Conservation (phyloP, 2,329 filamentous ascomycete genomes). For the Metarhizium guizhouense region DNA sequence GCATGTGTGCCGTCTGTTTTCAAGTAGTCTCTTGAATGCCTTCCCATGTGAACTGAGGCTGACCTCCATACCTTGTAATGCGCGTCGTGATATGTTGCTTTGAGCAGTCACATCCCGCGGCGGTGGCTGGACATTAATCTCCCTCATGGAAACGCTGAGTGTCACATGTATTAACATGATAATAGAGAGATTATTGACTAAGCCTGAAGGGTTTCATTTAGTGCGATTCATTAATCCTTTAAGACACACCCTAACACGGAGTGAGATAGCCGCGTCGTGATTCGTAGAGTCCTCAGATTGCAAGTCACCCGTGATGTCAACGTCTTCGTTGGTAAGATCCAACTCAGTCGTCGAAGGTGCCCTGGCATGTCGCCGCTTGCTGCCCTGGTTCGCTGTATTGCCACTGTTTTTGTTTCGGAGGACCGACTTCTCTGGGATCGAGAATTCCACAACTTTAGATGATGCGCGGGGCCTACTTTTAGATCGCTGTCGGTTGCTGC, state of each 20-base stretch:
- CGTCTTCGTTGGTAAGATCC: conserved; percentile 20
- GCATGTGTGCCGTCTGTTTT: background rate
- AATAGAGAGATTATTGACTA: too few species aligned
- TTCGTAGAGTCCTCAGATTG: conserved; percentile 24
- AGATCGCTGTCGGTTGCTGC: conserved; percentile 17
- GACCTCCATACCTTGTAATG: background rate
- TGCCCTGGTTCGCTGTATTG: conserved; percentile 31
- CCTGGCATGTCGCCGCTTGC: conserved; percentile 26
- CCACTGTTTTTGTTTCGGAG: conserved; percentile 17
- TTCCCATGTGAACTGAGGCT: conserved; percentile 29
- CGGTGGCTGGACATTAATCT: conserved; percentile 6
- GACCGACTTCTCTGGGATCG: conserved; percentile 27
- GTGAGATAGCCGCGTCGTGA: conserved; percentile 24
- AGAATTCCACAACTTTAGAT: conserved; percentile 28
- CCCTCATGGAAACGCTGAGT: conserved; percentile 18
- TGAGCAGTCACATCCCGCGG: conserved; percentile 11
- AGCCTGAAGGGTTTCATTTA: too few species aligned
- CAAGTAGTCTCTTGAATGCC: conserved; percentile 24
- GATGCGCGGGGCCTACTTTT: conserved; percentile 15
- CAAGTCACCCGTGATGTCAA: conserved; percentile 25
- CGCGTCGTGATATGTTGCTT: conserved; percentile 16
- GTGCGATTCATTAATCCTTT: too few species aligned
- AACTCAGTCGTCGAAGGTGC: conserved; percentile 12
- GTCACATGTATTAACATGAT: too few species aligned
- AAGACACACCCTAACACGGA: too few species aligned